phyloP scores from a whole-genome alignment of 306 rosid species.

The Dalbergia cultrata region DNA sequence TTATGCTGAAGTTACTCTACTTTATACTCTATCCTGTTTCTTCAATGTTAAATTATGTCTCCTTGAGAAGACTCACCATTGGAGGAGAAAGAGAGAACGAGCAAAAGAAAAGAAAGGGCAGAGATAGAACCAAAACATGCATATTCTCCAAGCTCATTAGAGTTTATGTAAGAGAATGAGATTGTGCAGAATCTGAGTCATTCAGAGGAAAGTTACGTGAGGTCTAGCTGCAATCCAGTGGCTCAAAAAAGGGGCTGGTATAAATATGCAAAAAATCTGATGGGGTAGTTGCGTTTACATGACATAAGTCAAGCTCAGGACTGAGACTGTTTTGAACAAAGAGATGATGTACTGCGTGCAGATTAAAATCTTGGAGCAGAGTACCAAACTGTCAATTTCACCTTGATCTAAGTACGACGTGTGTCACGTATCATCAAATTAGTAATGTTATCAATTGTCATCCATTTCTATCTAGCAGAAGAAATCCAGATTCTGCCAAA shows the following conservation, averaged over 20 bases:
- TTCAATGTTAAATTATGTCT: slow-evolving; percentile 22
- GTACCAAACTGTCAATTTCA: background rate
- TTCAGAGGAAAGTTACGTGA: background rate
- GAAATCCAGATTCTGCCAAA: slow-evolving; percentile 38
- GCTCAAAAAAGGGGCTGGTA: slow-evolving; percentile 1
- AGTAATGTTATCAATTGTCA: background rate
- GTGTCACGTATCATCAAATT: slow-evolving; percentile 23
- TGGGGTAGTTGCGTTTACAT: background rate
- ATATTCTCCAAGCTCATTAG: background rate
- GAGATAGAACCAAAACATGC: background rate
- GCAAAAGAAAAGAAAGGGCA: slow-evolving; percentile 16
- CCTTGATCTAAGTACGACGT: background rate
- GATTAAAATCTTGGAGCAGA: background rate
- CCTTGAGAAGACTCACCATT: slow-evolving; percentile 2
- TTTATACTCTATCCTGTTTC: slow-evolving; percentile 13
- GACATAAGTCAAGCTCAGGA: slow-evolving; percentile 35
- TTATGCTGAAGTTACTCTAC: background rate
- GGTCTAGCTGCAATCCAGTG: slow-evolving; percentile 3
- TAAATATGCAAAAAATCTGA: background rate
- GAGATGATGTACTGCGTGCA: background rate
- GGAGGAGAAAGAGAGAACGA: slow-evolving; percentile 28
- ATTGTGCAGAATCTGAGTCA: slow-evolving; percentile 11
- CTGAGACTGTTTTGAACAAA: background rate
- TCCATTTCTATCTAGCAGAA: slow-evolving; percentile 28
- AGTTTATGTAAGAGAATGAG: slow-evolving; percentile 1